Evolutionary conservation across 345 rosid genomes (phyloP).

Genomic region (Raphanus raphanistrum): DNA sequence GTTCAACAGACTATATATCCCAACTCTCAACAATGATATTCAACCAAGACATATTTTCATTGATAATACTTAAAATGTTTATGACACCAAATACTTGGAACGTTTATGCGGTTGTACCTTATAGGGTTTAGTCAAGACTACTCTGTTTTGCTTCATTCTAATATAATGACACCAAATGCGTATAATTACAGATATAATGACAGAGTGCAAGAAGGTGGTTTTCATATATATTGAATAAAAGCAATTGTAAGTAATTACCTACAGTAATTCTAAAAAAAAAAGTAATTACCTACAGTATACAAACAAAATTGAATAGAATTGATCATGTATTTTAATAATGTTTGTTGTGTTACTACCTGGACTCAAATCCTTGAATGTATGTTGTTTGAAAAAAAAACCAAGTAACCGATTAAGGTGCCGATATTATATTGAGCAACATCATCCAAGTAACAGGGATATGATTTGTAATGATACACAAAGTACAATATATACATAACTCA

Average conservation of each 20-base stretch:
- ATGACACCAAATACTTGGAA: not conserved
- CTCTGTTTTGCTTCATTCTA: slow-evolving; percentile 13
- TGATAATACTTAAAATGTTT: not conserved
- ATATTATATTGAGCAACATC: slow-evolving; percentile 6
- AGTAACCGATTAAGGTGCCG: not conserved
- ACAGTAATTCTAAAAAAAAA: no score
- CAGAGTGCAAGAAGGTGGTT: not conserved
- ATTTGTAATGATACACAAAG: slow-evolving; percentile 9
- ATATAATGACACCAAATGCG: slow-evolving; percentile 1
- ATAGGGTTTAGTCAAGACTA: slow-evolving; percentile 26
- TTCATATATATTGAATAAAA: not conserved
- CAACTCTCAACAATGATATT: not conserved
- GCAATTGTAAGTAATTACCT: not conserved
- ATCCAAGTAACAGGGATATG: not conserved
- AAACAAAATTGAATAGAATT: not conserved
- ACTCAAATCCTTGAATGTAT: not conserved
- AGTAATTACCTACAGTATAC: not conserved
- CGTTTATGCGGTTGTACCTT: slow-evolving; percentile 33
- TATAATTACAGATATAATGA: not conserved
- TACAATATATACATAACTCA: not conserved
- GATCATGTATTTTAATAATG: not conserved
- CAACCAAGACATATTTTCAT: not conserved
- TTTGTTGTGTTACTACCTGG: not conserved
- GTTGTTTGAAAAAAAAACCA: not conserved
- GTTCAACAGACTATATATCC: not conserved